Percentiles rank a stretch among this genome's conserved stretches.
Evolutionary conservation across 2,329 filamentous ascomycete genomes (phyloP).

Genomic region (Penicillium nordicum): DNA sequence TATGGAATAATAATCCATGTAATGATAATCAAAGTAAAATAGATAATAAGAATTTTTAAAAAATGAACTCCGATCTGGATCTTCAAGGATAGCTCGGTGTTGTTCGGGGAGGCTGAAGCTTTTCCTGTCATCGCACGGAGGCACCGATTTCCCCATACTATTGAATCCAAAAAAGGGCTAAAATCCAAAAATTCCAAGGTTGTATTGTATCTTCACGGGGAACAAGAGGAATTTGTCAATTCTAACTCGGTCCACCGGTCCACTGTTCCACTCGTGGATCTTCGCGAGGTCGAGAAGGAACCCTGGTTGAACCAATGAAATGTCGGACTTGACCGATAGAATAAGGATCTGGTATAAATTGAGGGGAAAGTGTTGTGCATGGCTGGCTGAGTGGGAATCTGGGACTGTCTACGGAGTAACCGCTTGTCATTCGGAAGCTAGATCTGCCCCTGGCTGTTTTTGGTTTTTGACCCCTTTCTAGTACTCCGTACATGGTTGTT

Average conservation of each 20-base stretch:
- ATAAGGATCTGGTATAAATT: conserved; percentile 14
- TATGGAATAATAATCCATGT: background rate
- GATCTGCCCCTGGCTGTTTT: conserved; percentile 18
- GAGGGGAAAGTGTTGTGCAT: conserved; percentile 22
- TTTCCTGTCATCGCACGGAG: conserved; percentile 1
- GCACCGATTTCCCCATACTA: conserved; percentile 12
- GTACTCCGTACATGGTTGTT: background rate
- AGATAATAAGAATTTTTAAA: too few relatives aligned
- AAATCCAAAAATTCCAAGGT: background rate
- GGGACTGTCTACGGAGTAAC: conserved; percentile 14
- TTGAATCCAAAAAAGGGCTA: conserved; percentile 1
- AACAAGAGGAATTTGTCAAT: conserved; percentile 19
- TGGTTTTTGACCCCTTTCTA: conserved; percentile 3
- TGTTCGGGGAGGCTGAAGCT: conserved; percentile 8
- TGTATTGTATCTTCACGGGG: conserved; percentile 1
- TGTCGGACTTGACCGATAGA: conserved; percentile 9
- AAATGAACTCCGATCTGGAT: background rate
- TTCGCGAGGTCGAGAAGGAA: background rate
- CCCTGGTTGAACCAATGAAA: conserved; percentile 18
- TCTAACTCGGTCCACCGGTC: background rate
- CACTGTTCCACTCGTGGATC: conserved; percentile 5
- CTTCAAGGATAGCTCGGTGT: conserved; percentile 4
- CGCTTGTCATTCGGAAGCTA: conserved; percentile 21
- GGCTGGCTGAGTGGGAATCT: conserved; percentile 24
- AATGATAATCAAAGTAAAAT: background rate